A percentile compares a stretch with the other conserved stretches of the same genome.
phyloP scores from a whole-genome alignment of 345 rosid species.

The Passiflora organensis region DNA sequence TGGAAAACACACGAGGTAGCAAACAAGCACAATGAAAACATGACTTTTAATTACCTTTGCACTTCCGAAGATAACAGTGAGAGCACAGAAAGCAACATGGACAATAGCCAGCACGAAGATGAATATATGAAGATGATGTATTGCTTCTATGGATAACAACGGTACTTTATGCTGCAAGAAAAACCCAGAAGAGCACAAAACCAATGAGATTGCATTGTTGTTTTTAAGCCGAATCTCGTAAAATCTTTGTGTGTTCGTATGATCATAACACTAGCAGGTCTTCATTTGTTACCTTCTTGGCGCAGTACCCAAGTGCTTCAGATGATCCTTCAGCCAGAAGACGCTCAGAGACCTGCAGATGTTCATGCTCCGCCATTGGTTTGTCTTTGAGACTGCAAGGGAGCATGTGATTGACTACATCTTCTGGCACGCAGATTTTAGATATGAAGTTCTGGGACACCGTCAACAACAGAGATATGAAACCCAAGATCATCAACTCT shows the following conservation, averaged over 20 bases:
- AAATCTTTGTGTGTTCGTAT: no score
- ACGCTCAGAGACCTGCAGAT: constrained; percentile 33
- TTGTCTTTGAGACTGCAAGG: constrained; percentile 17
- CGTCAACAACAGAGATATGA: constrained; percentile 27
- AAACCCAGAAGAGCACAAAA: constrained; percentile 12
- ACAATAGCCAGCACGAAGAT: constrained; percentile 33
- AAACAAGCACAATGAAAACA: neutral
- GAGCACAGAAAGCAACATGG: constrained; percentile 25
- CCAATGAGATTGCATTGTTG: neutral
- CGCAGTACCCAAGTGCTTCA: constrained; percentile 43
- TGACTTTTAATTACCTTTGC: constrained; percentile 17
- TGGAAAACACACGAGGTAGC: no score
- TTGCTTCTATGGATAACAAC: constrained; percentile 22
- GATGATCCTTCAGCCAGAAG: constrained; percentile 46
- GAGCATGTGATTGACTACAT: constrained; percentile 17
- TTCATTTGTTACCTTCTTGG: constrained; percentile 39
- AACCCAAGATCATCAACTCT: constrained; percentile 34
- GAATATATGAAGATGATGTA: constrained; percentile 30
- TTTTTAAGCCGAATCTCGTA: no score
- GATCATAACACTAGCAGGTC: no score
- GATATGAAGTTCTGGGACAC: constrained; percentile 15
- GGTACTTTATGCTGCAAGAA: no score
- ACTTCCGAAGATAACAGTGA: constrained; percentile 26
- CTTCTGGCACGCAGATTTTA: constrained; percentile 18
- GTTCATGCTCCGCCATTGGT: constrained; percentile 13